These are phyloP conservation scores for Carex myosuroides DNA, from an alignment of 176 grass and related monocot genomes.

Conservation along the genomic window DNA sequence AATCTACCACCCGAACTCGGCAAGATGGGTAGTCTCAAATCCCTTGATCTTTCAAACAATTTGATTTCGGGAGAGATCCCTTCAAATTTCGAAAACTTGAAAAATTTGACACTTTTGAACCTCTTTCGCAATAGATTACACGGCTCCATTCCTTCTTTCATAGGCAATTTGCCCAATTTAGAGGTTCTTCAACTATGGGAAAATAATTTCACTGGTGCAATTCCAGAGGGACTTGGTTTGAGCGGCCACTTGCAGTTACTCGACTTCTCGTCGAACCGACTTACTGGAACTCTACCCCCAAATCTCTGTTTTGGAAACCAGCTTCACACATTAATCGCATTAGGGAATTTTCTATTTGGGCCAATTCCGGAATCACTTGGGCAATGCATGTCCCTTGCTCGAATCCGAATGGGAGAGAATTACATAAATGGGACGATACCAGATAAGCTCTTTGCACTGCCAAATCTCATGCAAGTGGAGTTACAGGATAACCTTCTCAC, in stretches of 20 bases:
- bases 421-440: slow-evolving; percentile 79
- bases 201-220: slow-evolving; percentile 81
- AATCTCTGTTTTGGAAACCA: slow-evolving; percentile 51
- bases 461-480: slow-evolving; percentile 77
- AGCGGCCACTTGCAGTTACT: slow-evolving; percentile 47
- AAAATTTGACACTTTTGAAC: slow-evolving; percentile 72
- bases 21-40: slow-evolving; percentile 54
- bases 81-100: slow-evolving; percentile 44
- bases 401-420: slow-evolving; percentile 77
- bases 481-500: slow-evolving; percentile 77
- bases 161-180: slow-evolving; percentile 60
- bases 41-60: slow-evolving; percentile 92
- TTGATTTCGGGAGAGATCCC: slow-evolving; percentile 65
- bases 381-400: slow-evolving; percentile 42
- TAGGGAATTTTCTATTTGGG: slow-evolving; percentile 72
- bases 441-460: slow-evolving; percentile 47
- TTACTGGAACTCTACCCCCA: slow-evolving; percentile 55
- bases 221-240: slow-evolving; percentile 51
- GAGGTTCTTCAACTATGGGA: slow-evolving; percentile 97
- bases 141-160: slow-evolving; percentile 61
- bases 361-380: slow-evolving; percentile 52
- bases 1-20: slow-evolving; percentile 54
- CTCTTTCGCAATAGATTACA: slow-evolving; percentile 74
- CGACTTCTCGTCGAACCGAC: slow-evolving; percentile 71
- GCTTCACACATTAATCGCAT: slow-evolving; percentile 75